phyloP scores from a whole-genome alignment of 495 filamentous ascomycete genomes.

The Annulohypoxylon maeteangense region DNA sequence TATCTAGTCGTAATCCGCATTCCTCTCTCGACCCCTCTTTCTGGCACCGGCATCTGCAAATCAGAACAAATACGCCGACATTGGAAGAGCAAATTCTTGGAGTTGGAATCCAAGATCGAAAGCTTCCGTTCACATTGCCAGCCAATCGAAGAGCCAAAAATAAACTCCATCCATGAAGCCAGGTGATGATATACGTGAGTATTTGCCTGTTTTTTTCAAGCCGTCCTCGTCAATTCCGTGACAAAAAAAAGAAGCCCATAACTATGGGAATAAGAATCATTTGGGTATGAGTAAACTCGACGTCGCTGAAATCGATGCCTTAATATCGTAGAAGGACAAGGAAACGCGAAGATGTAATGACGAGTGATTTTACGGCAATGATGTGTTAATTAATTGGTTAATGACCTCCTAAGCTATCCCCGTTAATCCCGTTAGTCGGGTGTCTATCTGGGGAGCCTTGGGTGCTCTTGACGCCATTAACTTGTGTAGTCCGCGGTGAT shows the following conservation, averaged over 20 bases:
- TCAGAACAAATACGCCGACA: slow-evolving; percentile 42
- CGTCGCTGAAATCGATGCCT: slow-evolving; percentile 25
- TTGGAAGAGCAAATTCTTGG: slow-evolving; percentile 35
- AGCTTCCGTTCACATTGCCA: slow-evolving; percentile 13
- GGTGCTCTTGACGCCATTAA: slow-evolving; percentile 43
- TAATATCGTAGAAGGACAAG: slow-evolving; percentile 38
- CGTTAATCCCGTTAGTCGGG: slow-evolving; percentile 36
- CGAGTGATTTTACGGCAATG: background rate
- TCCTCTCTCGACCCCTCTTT: slow-evolving; percentile 29
- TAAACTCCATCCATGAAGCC: slow-evolving; percentile 47
- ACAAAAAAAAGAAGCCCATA: slow-evolving; percentile 41
- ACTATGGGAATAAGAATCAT: slow-evolving; percentile 24
- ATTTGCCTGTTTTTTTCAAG: slow-evolving; percentile 32
- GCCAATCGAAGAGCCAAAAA: slow-evolving; percentile 44
- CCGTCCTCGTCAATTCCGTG: slow-evolving; percentile 43
- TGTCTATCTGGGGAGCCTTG: slow-evolving; percentile 37
- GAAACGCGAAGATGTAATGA: slow-evolving; percentile 15
- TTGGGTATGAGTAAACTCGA: slow-evolving; percentile 26
- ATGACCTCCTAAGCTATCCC: slow-evolving; percentile 22
- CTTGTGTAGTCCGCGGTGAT: slow-evolving; percentile 28
- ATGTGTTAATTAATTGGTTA: slow-evolving; percentile 7
- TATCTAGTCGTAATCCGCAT: slow-evolving; percentile 48
- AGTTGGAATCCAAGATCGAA: slow-evolving; percentile 35
- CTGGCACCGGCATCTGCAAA: slow-evolving; percentile 36
- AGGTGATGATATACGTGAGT: slow-evolving; percentile 42